Conservation (phyloP, 2,329 filamentous ascomycete genomes). For the Aspergillus melleus region DNA sequence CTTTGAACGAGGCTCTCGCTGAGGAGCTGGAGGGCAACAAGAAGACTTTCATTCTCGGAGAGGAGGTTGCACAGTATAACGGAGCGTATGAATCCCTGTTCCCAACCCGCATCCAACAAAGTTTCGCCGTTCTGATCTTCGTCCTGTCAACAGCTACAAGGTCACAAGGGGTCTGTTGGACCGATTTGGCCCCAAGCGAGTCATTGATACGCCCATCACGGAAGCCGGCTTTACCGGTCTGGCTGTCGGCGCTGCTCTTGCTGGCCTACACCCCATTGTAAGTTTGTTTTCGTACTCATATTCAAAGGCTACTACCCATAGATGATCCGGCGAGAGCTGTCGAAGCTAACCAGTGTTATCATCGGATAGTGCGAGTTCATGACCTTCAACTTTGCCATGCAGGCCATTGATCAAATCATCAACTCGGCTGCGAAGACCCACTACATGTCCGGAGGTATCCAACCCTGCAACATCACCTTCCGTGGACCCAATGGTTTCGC, state of each 20-base stretch:
- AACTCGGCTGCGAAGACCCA: conserved; percentile 99
- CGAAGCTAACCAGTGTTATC: neutral
- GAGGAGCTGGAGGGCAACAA: conserved; percentile 94
- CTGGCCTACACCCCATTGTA: conserved; percentile 90
- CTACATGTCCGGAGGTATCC: conserved; percentile 99
- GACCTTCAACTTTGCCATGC: conserved; percentile 99
- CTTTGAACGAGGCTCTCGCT: conserved; percentile 93
- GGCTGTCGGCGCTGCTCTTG: conserved; percentile 90
- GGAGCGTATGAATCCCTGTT: conserved; percentile 65
- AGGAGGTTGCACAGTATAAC: conserved; percentile 99
- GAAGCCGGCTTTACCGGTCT: conserved; percentile 94
- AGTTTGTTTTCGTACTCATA: conserved; percentile 43
- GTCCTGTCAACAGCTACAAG: conserved; percentile 68
- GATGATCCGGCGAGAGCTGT: neutral
- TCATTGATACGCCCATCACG: conserved; percentile 98
- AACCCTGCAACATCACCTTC: conserved; percentile 99
- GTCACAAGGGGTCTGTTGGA: conserved; percentile 97
- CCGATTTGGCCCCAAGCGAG: conserved; percentile 93
- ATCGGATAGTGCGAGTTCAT: conserved; percentile 87
- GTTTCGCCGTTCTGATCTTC: conserved; percentile 37
- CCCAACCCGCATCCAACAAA: conserved; percentile 1
- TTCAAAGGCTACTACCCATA: neutral
- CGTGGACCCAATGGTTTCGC: conserved; percentile 98
- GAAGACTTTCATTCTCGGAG: conserved; percentile 94
- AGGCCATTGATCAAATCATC: conserved; percentile 99